A percentile compares a stretch with the other conserved stretches of the same genome.
Conservation (phyloP, 2,329 filamentous ascomycete species). For the Lasiodiplodia hormozganensis region DNA sequence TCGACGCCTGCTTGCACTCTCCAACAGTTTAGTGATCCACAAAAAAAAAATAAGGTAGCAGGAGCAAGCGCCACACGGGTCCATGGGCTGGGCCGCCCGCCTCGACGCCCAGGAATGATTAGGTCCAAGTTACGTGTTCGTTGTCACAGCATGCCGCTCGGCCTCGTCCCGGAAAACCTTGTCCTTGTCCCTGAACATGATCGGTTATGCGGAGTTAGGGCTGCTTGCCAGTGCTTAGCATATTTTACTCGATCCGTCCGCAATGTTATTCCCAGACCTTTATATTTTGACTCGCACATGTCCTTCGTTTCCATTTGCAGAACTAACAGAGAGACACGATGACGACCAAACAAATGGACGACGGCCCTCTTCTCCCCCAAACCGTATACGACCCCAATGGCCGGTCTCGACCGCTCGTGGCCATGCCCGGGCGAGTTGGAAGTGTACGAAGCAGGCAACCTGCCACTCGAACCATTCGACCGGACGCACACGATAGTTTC, state of each 20-base stretch:
- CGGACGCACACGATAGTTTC: constrained; percentile 17
- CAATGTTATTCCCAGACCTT: background rate
- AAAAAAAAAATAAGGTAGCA: background rate
- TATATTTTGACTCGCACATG: constrained; percentile 14
- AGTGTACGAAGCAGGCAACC: background rate
- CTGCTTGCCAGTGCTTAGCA: background rate
- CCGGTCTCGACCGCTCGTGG: constrained; percentile 1
- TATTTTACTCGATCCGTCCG: constrained; percentile 10
- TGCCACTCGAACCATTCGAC: background rate
- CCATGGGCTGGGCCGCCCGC: constrained; percentile 3
- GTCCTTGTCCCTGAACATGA: constrained; percentile 10
- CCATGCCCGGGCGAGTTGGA: constrained; percentile 14
- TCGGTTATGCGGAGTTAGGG: constrained; percentile 8
- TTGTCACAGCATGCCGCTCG: constrained; percentile 17
- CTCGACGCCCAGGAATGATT: background rate
- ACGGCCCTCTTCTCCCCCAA: background rate
- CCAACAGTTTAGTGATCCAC: background rate
- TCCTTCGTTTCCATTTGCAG: background rate
- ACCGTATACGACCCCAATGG: constrained; percentile 10
- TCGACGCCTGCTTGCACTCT: background rate
- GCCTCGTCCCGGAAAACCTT: constrained; percentile 7
- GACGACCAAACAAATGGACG: constrained; percentile 5
- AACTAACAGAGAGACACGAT: constrained; percentile 10
- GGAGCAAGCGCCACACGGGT: constrained; percentile 5
- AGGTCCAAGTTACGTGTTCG: constrained; percentile 10